phyloP scores from a whole-genome alignment of 139 green algal species.

The Microglena sp. region DNA sequence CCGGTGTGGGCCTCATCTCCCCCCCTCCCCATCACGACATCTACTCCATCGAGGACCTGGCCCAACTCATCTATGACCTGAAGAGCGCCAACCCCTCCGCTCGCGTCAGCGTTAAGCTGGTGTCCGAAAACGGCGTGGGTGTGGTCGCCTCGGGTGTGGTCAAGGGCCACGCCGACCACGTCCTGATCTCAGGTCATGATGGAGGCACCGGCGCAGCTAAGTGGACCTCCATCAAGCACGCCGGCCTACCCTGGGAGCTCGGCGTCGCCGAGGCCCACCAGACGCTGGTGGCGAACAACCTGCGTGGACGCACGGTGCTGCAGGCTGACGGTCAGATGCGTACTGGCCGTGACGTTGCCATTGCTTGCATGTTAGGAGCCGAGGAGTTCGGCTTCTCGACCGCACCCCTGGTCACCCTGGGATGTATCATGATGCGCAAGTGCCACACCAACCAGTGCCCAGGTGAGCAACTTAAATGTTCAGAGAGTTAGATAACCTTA shows the following conservation, averaged over 20 bases:
- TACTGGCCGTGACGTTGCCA: constrained; percentile 79
- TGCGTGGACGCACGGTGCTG: constrained; percentile 73
- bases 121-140: constrained; percentile 88
- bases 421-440: constrained; percentile 98
- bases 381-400: constrained; percentile 97
- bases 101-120: constrained; percentile 81
- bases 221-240: constrained; percentile 71
- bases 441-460: constrained; percentile 96
- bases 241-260: constrained; percentile 89
- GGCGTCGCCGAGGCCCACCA: constrained; percentile 90
- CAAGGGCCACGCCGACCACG: constrained; percentile 93
- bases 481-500: neutral
- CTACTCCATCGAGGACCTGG: constrained; percentile 99
- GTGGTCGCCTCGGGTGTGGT: constrained; percentile 82
- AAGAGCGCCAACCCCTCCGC: constrained; percentile 65
- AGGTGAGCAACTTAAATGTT: constrained; percentile 5
- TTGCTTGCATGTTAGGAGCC: constrained; percentile 80
- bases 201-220: constrained; percentile 83
- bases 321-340: constrained; percentile 92
- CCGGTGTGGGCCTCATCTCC: constrained; percentile 94
- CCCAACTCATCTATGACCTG: constrained; percentile 97
- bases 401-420: constrained; percentile 89
- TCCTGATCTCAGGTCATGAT: constrained; percentile 91
- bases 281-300: constrained; percentile 91
- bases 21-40: constrained; percentile 99